phyloP scores from a whole-genome alignment of 2,329 filamentous ascomycete genomes.

The Penicillium fuscoglaucum region DNA sequence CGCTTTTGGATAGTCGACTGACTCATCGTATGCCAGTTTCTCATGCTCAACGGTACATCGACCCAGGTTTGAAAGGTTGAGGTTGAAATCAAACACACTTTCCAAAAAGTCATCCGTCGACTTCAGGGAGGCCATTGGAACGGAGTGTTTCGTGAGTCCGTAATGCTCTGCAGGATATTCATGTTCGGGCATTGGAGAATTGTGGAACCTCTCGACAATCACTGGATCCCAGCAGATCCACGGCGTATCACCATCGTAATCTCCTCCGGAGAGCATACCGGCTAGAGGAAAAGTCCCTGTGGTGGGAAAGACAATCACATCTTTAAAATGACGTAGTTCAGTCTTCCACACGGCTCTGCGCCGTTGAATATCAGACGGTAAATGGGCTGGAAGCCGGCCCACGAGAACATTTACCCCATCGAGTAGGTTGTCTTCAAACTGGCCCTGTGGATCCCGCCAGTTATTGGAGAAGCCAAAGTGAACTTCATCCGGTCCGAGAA shows the following conservation, averaged over 20 bases:
- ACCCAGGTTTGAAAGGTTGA: slow-evolving; percentile 51
- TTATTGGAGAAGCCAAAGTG: slow-evolving; percentile 55
- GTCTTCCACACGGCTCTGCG: slow-evolving; percentile 50
- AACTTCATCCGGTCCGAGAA: slow-evolving; percentile 56
- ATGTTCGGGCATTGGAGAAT: slow-evolving; percentile 48
- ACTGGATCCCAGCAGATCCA: slow-evolving; percentile 62
- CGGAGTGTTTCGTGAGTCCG: slow-evolving; percentile 49
- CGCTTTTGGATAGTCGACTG: slow-evolving; percentile 36
- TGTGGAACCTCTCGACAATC: slow-evolving; percentile 54
- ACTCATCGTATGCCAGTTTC: slow-evolving; percentile 55
- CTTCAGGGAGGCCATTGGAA: slow-evolving; percentile 44
- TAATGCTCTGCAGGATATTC: slow-evolving; percentile 44
- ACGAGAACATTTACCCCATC: slow-evolving; percentile 55
- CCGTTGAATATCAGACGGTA: slow-evolving; percentile 61
- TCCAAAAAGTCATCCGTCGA: slow-evolving; percentile 43
- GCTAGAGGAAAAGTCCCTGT: slow-evolving; percentile 56
- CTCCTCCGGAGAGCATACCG: slow-evolving; percentile 62
- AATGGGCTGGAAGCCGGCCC: slow-evolving; percentile 57
- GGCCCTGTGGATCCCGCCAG: slow-evolving; percentile 39
- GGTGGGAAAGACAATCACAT: slow-evolving; percentile 60
- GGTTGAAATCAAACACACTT: slow-evolving; percentile 51
- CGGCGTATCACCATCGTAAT: slow-evolving; percentile 64
- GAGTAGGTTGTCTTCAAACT: slow-evolving; percentile 47
- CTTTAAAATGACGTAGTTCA: slow-evolving; percentile 55
- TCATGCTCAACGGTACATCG: slow-evolving; percentile 53